Evolutionary conservation across 2,329 filamentous ascomycete genomes (phyloP), one percentile per base, ranked within the genome.

Genomic region (Claviceps cyperi): DNA sequence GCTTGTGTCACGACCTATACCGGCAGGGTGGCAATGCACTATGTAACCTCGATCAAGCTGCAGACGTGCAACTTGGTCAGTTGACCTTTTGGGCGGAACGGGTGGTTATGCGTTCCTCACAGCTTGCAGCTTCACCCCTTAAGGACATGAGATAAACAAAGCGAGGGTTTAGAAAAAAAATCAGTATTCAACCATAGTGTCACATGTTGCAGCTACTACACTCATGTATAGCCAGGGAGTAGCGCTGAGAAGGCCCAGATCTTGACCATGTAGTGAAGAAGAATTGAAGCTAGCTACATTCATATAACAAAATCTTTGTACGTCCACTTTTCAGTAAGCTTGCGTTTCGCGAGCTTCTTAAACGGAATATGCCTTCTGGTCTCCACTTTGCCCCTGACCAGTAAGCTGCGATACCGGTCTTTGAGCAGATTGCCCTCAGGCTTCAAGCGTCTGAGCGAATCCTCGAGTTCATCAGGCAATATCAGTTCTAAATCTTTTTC

Each of bases 361-460:
- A 92, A 91, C 6, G 83, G 78, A 51, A 91, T 78, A 48, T 83
- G 82, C 63, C 83, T 83, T 58, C 92, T 77, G 47, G 79, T 78
- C 73, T 98, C 92, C 53, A 98, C 69, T 69, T 92, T 94, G 52
- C 92, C 92, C 55, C 89, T 80, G 36, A 97, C 77, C 54, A 97
- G 72, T 68, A 97, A 74, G 64, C 80, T 97, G 54, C 92, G 76
- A 72, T 95, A 97, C 47, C 92, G 78, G 61, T 98, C 92, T 57
- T 88, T 88, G 58, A 98, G 73, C 39, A 96, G 71, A 63, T 96
- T 97, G n/a, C 92, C 92, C 66, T 98, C 92, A 0, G 92, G 92
- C 67, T 91, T 94, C 56, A 95, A 69, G 62, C 89, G 67, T 61
- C 92, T 68, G 60, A 96, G 69, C 47, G 88, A 83, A 61, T 95